Base-by-base conservation (phyloP, 768 basidiomycete genomes). In the Phanerodontia chrysosporium region DNA sequence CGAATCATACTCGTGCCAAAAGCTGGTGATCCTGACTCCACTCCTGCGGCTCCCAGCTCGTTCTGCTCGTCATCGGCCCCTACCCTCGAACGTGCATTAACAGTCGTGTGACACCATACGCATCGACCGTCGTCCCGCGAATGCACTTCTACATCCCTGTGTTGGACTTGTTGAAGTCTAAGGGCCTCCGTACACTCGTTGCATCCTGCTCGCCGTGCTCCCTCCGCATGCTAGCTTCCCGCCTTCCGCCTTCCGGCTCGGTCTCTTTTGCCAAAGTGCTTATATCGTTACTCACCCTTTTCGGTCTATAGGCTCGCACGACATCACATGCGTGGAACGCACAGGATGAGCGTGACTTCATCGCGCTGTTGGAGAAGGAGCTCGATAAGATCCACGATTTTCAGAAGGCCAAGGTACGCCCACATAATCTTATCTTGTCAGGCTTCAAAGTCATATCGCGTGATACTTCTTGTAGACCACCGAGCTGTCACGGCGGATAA, bases 351-450 rank as follows among this genome's bases (percentile, higher is more conserved):
- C 76, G 78, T 32, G 85, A 90, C 42, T 98, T 98, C 68, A 87
- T 86, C 12, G 72, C 68, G 45, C 82, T 88, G 76, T 84, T 98
- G 56, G 88, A 90, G 67, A 78, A 77, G 59, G 95, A 98, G 75
- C 80, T 98, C 30, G 91, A 95, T 68, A 98, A 98, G 76, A 87
- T 98, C 45, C 89, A 95, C 65, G 86, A 88, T 67, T 98, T 98
- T 69, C 96, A 98, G 70, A 90, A 87, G 69, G 76, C 79, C 32
- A 98, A 97, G 84, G 92, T 88, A 45, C 55, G 67, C 69, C 22
- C 32, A 6, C 8, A 49, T 51, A 56, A 51, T 39, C 18, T 1
- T 22, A 42, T 36, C n/a, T 58, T n/a, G 46, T 22, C 24, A 35
- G 16, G 32, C 52, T 58, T 28, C 5, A 21, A 10, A 52, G 5